Conservation (phyloP, 371 early-diverging fungal species). For the Mucor mucedo region DNA sequence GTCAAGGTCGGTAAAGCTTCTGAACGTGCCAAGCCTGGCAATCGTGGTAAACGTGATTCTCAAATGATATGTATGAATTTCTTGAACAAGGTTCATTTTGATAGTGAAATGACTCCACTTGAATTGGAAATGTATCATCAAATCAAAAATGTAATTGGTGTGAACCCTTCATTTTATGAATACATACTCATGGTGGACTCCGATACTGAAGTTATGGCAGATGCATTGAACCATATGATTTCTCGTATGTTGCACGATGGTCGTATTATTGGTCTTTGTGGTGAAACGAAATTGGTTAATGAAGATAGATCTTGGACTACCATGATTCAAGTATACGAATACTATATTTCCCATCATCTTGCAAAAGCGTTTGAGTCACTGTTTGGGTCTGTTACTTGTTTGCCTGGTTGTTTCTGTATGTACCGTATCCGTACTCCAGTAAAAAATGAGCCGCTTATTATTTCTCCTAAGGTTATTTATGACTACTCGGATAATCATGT, state of each 20-base stretch:
- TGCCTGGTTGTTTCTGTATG: conserved; percentile 97
- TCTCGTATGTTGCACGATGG: conserved; percentile 89
- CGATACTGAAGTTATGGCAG: conserved; percentile 88
- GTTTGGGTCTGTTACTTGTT: conserved; percentile 96
- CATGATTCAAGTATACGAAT: conserved; percentile 98
- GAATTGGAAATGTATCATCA: conserved; percentile 94
- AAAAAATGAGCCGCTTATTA: conserved; percentile 90
- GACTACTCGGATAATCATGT: conserved; percentile 96
- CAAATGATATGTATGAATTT: conserved; percentile 99
- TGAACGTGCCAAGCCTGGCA: conserved; percentile 90
- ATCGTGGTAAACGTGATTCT: conserved; percentile 99
- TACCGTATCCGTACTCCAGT: conserved; percentile 87
- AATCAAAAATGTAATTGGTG: conserved; percentile 91
- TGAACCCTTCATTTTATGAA: conserved; percentile 88
- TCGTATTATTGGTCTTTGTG: conserved; percentile 91
- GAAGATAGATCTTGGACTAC: conserved; percentile 92
- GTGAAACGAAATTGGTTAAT: conserved; percentile 91
- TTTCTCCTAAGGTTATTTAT: conserved; percentile 87
- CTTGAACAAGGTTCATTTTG: conserved; percentile 96
- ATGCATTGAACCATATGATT: conserved; percentile 87
- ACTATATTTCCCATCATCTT: conserved; percentile 98
- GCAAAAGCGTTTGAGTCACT: conserved; percentile 99
- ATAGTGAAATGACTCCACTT: conserved; percentile 88
- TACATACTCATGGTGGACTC: conserved; percentile 96
- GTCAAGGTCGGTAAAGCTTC: conserved; percentile 91